Evolutionary conservation across 1,284 basidiomycete species (phyloP), one percentile per base, ranked within the genome.

Genomic region (Pseudozyma thailandica): DNA sequence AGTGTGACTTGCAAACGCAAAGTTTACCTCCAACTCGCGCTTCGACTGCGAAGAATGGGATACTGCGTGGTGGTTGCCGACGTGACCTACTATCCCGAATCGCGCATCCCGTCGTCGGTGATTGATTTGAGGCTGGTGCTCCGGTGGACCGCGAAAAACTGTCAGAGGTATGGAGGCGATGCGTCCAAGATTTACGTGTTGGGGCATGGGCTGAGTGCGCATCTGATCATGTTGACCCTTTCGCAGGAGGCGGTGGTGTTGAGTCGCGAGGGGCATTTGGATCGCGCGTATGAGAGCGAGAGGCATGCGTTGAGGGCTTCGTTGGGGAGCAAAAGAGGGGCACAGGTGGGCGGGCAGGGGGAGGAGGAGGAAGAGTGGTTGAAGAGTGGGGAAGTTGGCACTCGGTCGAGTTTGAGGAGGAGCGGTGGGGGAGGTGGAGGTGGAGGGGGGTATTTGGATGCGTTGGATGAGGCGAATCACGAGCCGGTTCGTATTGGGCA

Each of bases 31-130:
- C 82, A 82, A 50, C 72, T 84, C 33, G 84, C 83, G 0, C 75
- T 82, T 10, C 75, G 79, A 0, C 56, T 84, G 16, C 74, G 82
- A 2, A 55, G 78, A n/a, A 70, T 82, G 51, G 83, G 84, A 13
- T 81, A 82, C 56, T 78, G 81, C 52, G 84, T 85, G 44, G 74
- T 85, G 18, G 76, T 85, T 0, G 83, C 84, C 15, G 77, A 84
- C 30, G 73, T 85, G 25, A 80, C 77, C 13, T 79, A 78, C 55
- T 84, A 79, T 37, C 82, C 83, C 1, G 70, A 80, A 35, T 76
- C 72, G 23, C 65, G 80, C 41, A 79, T 81, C 58, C 60, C 72
- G 23, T 72, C 78, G 7, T 79, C 82, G 23, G 74, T 84, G 3
- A 55, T 71, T 13, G 83, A 85, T 63, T 50, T 82, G 21, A 69